Conservation (phyloP, 306 rosid species). For the Psophocarpus tetragonolobus region DNA sequence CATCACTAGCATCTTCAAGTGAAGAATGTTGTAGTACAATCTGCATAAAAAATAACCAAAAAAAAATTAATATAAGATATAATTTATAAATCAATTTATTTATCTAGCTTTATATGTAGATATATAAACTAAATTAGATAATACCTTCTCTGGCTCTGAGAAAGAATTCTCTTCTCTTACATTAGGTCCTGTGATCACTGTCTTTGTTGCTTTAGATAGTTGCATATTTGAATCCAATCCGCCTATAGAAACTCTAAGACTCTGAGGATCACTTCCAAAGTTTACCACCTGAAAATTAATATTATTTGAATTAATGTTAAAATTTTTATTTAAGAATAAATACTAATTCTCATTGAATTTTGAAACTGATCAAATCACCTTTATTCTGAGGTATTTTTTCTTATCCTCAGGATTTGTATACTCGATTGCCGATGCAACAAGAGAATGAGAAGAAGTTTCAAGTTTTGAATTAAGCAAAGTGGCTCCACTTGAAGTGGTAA, state of each 20-base stretch:
- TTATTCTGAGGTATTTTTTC: constrained; percentile 53
- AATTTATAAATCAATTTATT: too few species aligned
- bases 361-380: too few species aligned
- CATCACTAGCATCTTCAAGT: constrained; percentile 40
- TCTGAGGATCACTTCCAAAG: constrained; percentile 46
- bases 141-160: constrained; percentile 57
- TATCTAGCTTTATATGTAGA: too few species aligned
- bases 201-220: constrained; percentile 42
- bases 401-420: constrained; percentile 37
- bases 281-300: constrained; percentile 70
- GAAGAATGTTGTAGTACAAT: constrained; percentile 34
- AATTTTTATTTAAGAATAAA: too few species aligned
- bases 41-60: too few species aligned
- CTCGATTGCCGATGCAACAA: constrained; percentile 63
- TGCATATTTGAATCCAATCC: constrained; percentile 39
- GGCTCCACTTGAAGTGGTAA: constrained; percentile 67
- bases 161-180: constrained; percentile 73
- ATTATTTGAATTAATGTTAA: too few species aligned
- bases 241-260: constrained; percentile 39
- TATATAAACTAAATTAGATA: neutral
- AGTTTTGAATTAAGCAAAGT: constrained; percentile 55
- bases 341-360: too few species aligned
- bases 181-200: constrained; percentile 51
- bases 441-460: constrained; percentile 27
- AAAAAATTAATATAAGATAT: too few species aligned